A percentile compares a stretch with the other conserved stretches of the same genome.
These are phyloP conservation scores for Naganishia sp. DNA, from an alignment of 1,284 basidiomycete species.

Conservation along the genomic window DNA sequence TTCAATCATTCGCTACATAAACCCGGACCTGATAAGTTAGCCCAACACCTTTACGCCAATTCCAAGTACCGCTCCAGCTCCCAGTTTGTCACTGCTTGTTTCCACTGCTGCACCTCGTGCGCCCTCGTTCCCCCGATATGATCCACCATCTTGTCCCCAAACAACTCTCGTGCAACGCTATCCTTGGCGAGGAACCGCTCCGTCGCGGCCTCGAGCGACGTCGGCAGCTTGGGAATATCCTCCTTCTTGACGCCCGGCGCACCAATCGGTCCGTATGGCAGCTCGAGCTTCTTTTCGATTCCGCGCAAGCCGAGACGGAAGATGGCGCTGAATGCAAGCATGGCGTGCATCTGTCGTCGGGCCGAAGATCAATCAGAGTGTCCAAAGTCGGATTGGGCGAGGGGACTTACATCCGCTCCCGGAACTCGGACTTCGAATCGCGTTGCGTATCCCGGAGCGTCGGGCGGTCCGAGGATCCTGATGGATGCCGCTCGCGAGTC, in stretches of 20 bases:
- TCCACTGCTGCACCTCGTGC: constrained; percentile 83
- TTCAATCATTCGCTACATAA: no score
- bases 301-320: constrained; percentile 84
- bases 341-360: constrained; percentile 65
- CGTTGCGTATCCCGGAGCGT: constrained; percentile 74
- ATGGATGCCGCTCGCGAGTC: constrained; percentile 90
- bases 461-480: constrained; percentile 86
- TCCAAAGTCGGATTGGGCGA: neutral
- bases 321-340: constrained; percentile 81
- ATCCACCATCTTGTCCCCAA: constrained; percentile 87
- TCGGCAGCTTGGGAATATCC: constrained; percentile 68
- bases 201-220: constrained; percentile 76
- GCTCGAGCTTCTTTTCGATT: constrained; percentile 70
- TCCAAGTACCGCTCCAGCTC: constrained; percentile 55
- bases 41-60: constrained; percentile 10
- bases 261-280: constrained; percentile 71
- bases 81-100: constrained; percentile 88
- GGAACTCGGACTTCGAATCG: constrained; percentile 90
- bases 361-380: neutral
- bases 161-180: constrained; percentile 80
- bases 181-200: constrained; percentile 71
- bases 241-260: constrained; percentile 49
- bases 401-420: constrained; percentile 78
- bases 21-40: neutral
- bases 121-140: constrained; percentile 89